Percentiles rank a stretch among this genome's conserved stretches.
These are phyloP conservation scores for Symbiodinium pilosum DNA, from an alignment of 73 alveolate genomes.

Conservation along the genomic window DNA sequence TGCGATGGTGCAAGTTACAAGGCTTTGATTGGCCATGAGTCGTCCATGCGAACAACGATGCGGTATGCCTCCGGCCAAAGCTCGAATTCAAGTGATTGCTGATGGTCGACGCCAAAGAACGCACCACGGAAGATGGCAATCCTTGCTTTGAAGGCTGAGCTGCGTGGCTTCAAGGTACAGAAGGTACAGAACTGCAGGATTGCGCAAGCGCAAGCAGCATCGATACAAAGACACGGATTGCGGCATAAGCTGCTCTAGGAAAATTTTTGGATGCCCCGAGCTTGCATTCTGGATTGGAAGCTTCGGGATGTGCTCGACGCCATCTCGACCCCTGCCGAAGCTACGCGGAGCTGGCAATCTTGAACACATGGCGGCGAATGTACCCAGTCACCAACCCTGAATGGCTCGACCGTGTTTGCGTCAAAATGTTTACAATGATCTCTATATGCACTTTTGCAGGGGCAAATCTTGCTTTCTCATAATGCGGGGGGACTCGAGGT, in stretches of 20 bases:
- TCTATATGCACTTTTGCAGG: background rate
- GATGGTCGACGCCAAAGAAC: slow-evolving; percentile 84
- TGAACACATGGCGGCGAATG: no score
- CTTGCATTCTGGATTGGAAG: background rate
- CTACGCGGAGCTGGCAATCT: no score
- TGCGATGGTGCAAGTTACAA: no score
- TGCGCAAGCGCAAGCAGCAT: background rate
- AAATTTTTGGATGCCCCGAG: slow-evolving; percentile 56
- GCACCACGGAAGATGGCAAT: slow-evolving; percentile 90
- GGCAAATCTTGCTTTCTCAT: background rate
- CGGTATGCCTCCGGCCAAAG: slow-evolving; percentile 26
- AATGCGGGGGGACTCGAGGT: background rate
- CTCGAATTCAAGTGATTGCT: slow-evolving; percentile 70
- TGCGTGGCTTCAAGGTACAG: no score
- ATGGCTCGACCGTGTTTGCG: no score
- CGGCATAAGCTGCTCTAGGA: slow-evolving; percentile 20
- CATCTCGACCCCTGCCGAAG: slow-evolving; percentile 1
- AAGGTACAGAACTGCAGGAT: no score
- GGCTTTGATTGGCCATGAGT: no score
- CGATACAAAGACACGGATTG: background rate
- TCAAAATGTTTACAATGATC: no score
- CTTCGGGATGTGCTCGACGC: slow-evolving; percentile 24
- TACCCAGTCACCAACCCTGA: no score
- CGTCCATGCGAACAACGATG: no score
- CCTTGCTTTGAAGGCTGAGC: no score